Base-by-base conservation (phyloP, 2,329 filamentous ascomycete species). In the Colletotrichum kahawae region DNA sequence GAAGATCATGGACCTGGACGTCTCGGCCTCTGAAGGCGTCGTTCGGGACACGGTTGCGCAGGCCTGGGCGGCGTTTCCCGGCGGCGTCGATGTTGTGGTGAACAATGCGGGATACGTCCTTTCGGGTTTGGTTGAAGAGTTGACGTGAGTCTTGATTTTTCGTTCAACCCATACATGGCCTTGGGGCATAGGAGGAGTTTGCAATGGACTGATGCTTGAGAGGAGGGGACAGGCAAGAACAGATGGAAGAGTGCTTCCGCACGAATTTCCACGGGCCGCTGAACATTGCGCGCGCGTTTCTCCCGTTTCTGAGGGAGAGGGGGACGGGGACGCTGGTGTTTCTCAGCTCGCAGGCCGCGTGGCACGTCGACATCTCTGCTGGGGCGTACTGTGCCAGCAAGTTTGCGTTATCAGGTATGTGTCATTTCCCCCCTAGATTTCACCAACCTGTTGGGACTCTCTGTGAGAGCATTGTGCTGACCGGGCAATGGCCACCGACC, bases 241-340 rank as follows among this genome's bases (percentile, higher is more conserved):
- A 70, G 27, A 59, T 70, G 65, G 70, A 72, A 12, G 8, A 36
- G 33, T 64, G 65, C 14, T 77, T 83, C 24, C 79, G 77, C 34
- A 83, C 83, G n/a, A 86, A 87, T 34, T 82, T 86, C 63, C 79
- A 82, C 31, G 84, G 85, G 0, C 82, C 83, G 1, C 72, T 86
- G 38, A 84, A 84, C 38, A 80, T 86, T 14, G 83, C 82, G 1
- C 79, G 82, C 3, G 82, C 84, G 0, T 31, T 84, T 2, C 76
- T 86, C 0, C 84, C 85, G 2, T 76, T 78, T 9, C 56, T 85
- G 8, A 79, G 83, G 1, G 72, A 77, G 2, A 82, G 78, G 51
- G 79, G 81, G 0, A 78, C 70, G 5, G 83, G 83, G 1, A 83
- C 80, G 0, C 75, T 85, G 29, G 60, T 83, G 0, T 85, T 81